Evolutionary conservation across 495 filamentous ascomycete species (phyloP).

Genomic region (Aspergillus mulundensis): DNA sequence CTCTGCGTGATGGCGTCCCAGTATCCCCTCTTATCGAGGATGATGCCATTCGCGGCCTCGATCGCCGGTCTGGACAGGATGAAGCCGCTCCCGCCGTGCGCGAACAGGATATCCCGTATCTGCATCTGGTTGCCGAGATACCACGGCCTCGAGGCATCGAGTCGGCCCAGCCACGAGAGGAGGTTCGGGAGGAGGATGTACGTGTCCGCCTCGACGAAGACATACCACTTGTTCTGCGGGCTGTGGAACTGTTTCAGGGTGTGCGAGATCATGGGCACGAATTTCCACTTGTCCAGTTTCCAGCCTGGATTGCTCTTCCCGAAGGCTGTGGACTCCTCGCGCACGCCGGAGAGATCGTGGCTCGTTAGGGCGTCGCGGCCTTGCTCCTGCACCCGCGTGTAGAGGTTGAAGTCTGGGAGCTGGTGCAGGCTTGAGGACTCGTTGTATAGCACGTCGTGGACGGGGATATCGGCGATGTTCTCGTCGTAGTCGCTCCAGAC

Average conservation of each 20-base stretch:
- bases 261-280: conserved; percentile 59
- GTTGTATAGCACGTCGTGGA: conserved; percentile 44
- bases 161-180: conserved; percentile 48
- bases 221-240: conserved; percentile 53
- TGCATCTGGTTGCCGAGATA: conserved; percentile 56
- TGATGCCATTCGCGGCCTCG: conserved; percentile 19
- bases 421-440: conserved; percentile 26
- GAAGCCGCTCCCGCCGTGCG: conserved; percentile 65
- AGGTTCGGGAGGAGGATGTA: conserved; percentile 63
- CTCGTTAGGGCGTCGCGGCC: conserved; percentile 29
- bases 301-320: conserved; percentile 49
- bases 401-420: conserved; percentile 43
- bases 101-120: conserved; percentile 46
- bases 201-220: conserved; percentile 67
- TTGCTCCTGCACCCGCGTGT: conserved; percentile 35
- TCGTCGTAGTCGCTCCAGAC: conserved; percentile 55
- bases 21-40: conserved; percentile 16
- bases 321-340: conserved; percentile 21
- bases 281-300: conserved; percentile 69
- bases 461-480: conserved; percentile 39
- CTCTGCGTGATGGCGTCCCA: conserved; percentile 29
- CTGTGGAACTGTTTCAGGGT: conserved; percentile 47
- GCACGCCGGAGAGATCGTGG: conserved; percentile 28
- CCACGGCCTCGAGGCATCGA: conserved; percentile 43
- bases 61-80: conserved; percentile 43